Percentiles rank a stretch among this genome's conserved stretches.
Evolutionary conservation across 208 protist species (phyloP).

Genomic region (Acanthamoeba comandoni): DNA sequence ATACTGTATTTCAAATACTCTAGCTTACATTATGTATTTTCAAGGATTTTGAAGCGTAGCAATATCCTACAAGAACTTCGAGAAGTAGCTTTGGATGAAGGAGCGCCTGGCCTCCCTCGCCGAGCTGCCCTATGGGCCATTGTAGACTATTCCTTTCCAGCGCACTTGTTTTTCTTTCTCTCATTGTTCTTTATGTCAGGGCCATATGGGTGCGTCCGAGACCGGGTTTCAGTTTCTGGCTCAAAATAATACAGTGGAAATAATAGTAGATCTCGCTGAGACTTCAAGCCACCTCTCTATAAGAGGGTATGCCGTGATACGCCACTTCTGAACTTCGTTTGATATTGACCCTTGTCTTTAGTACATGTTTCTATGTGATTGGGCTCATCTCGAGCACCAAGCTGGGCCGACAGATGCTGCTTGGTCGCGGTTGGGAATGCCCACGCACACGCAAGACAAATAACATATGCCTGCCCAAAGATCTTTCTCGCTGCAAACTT

Average conservation of each 20-base stretch:
- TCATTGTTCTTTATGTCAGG: conserved; percentile 50
- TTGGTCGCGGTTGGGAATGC: conserved; percentile 73
- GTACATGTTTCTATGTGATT: conserved; percentile 81
- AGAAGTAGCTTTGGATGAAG: no score
- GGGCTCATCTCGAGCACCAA: conserved; percentile 79
- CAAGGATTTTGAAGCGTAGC: no score
- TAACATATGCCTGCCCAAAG: conserved; percentile 77
- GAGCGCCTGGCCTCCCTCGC: no score
- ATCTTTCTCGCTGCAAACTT: conserved; percentile 35
- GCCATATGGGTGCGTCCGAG: conserved; percentile 76
- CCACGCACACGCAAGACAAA: conserved; percentile 68
- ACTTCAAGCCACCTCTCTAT: conserved; percentile 74
- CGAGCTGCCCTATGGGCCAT: conserved; percentile 59
- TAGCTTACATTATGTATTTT: no score
- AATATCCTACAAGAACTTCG: no score
- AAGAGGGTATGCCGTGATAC: conserved; percentile 36
- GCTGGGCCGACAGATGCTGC: conserved; percentile 32
- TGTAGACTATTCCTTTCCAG: neutral
- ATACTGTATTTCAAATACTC: no score
- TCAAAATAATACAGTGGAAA: conserved; percentile 10
- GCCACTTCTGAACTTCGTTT: neutral
- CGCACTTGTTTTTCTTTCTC: neutral
- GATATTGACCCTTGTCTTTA: neutral
- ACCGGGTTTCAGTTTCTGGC: conserved; percentile 74
- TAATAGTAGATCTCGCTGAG: conserved; percentile 66